Percentiles rank a stretch among this genome's conserved stretches.
Conservation (phyloP, 139 green algal genomes). For the Volvox africanus region DNA sequence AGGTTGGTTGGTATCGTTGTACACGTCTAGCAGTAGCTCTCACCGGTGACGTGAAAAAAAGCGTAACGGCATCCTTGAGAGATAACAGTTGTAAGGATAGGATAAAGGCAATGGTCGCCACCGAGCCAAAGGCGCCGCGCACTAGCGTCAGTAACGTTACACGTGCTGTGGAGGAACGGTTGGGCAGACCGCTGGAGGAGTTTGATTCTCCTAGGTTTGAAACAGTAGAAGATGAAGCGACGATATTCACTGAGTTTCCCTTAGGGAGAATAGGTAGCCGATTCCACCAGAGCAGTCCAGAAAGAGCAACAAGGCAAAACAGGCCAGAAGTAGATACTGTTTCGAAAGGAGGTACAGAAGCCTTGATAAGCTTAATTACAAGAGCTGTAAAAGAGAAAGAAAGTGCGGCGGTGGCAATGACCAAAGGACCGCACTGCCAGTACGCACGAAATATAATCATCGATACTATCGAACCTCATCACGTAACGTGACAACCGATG, state of each 20-base stretch:
- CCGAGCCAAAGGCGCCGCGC: neutral
- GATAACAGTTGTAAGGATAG: neutral
- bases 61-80: slow-evolving; percentile 6
- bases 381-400: neutral
- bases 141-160: neutral
- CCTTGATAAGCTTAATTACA: neutral
- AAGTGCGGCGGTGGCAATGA: neutral
- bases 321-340: neutral
- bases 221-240: neutral
- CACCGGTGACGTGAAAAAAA: slow-evolving; percentile 20
- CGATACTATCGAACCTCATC: neutral
- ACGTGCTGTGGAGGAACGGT: neutral
- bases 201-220: neutral
- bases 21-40: too few relatives aligned
- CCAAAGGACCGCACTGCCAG: slow-evolving; percentile 3
- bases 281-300: neutral
- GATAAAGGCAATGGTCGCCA: neutral
- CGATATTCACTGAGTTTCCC: neutral
- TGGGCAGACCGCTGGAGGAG: neutral
- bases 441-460: neutral
- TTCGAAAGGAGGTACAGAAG: slow-evolving; percentile 1
- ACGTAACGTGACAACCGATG: neutral
- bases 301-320: neutral
- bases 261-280: neutral
- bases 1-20: too few relatives aligned